Conservation (phyloP, 805 yeast species). For the Cyberlindnera saturnus region DNA sequence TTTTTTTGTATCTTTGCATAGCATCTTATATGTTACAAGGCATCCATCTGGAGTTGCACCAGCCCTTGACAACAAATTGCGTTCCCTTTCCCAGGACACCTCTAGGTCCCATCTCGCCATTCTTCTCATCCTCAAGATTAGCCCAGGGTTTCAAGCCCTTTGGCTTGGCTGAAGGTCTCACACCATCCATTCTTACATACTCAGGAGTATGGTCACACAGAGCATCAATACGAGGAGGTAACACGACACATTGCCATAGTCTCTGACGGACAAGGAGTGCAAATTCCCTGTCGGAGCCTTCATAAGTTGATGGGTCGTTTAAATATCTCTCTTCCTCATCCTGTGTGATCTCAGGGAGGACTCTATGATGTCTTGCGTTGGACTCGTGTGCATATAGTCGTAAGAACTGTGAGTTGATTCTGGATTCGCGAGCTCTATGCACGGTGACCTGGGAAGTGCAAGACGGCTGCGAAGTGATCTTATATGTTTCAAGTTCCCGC, state of each 20-base stretch:
- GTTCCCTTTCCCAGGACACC: constrained; percentile 16
- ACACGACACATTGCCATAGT: constrained; percentile 46
- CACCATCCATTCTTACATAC: constrained; percentile 16
- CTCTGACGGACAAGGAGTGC: constrained; percentile 41
- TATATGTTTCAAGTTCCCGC: constrained; percentile 22
- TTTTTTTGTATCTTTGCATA: too few species aligned
- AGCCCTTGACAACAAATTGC: constrained; percentile 25
- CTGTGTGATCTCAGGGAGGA: constrained; percentile 27
- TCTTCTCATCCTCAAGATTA: constrained; percentile 17
- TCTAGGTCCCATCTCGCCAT: constrained; percentile 13
- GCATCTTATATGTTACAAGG: constrained; percentile 2
- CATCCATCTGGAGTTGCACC: constrained; percentile 23
- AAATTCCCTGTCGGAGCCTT: constrained; percentile 27
- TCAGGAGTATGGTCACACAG: constrained; percentile 23
- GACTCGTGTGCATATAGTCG: constrained; percentile 45
- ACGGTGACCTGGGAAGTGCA: constrained; percentile 7
- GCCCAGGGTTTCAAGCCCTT: constrained; percentile 22
- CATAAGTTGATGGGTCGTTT: constrained; percentile 4
- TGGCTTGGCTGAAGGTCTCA: too few species aligned
- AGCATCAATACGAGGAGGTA: constrained; percentile 45
- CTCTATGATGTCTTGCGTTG: constrained; percentile 31
- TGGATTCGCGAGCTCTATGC: constrained; percentile 34
- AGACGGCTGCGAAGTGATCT: constrained; percentile 16
- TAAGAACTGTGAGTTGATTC: constrained; percentile 45
- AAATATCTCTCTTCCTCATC: constrained; percentile 25